A percentile compares a stretch with the other conserved stretches of the same genome.
These are phyloP conservation scores for Xanthoceras sorbifolium DNA, from an alignment of 345 rosid species.

Conservation along the genomic window DNA sequence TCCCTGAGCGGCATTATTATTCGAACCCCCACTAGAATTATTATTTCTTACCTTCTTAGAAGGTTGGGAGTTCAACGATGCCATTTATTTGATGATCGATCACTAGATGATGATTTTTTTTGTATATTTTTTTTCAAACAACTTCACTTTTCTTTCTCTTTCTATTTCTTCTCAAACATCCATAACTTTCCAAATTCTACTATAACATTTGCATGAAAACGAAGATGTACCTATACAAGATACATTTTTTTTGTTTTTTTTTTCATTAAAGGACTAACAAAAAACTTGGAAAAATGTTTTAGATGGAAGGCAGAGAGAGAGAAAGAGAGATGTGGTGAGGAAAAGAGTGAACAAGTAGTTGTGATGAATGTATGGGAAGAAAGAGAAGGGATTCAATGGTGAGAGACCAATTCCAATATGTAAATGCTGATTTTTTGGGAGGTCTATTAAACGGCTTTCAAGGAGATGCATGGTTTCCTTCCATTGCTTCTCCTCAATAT, in stretches of 20 bases:
- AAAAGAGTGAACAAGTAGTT: background rate
- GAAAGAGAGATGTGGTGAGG: background rate
- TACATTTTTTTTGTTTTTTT: background rate
- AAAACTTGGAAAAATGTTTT: background rate
- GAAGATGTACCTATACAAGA: background rate
- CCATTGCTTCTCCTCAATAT: background rate
- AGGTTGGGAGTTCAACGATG: slow-evolving; percentile 56
- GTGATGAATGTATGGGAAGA: background rate
- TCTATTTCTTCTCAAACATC: background rate
- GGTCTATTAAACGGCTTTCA: slow-evolving; percentile 13
- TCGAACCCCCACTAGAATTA: slow-evolving; percentile 45
- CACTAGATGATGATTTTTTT: background rate
- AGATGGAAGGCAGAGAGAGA: too few relatives aligned
- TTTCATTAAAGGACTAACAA: background rate
- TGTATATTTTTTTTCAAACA: background rate
- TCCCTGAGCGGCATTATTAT: slow-evolving; percentile 25
- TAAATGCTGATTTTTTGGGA: slow-evolving; percentile 5
- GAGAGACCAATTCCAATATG: slow-evolving; percentile 25
- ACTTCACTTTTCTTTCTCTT: background rate
- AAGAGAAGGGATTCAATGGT: slow-evolving; percentile 19
- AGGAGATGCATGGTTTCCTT: slow-evolving; percentile 13
- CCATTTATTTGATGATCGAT: slow-evolving; percentile 37
- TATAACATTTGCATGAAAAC: slow-evolving; percentile 11
- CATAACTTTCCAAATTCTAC: background rate
- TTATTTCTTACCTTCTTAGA: slow-evolving; percentile 61